Conservation (phyloP, 129 eudicot species). For the Flaveria ramosissima region DNA sequence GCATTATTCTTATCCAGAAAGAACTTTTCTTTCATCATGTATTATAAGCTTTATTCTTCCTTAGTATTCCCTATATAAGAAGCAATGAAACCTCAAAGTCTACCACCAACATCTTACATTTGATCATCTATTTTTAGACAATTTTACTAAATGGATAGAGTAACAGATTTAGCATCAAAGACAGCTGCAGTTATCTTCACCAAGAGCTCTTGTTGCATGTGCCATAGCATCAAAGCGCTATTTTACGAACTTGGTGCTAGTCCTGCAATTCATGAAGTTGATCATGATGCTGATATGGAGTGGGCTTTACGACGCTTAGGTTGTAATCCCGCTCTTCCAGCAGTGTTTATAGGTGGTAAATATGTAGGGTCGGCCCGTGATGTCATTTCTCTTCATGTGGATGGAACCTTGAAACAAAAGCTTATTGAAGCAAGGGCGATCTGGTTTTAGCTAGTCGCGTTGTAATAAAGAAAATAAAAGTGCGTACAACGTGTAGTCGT, state of each 20-base stretch:
- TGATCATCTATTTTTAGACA: background rate
- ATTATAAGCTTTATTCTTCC: background rate
- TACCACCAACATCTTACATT: slow-evolving; percentile 30
- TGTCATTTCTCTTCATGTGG: slow-evolving; percentile 76
- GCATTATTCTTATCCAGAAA: slow-evolving; percentile 47
- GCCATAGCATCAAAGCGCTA: slow-evolving; percentile 84
- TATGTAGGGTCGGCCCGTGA: slow-evolving; percentile 77
- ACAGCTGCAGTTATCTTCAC: slow-evolving; percentile 94
- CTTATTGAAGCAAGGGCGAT: slow-evolving; percentile 80
- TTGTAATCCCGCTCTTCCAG: slow-evolving; percentile 77
- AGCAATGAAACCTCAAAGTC: slow-evolving; percentile 43
- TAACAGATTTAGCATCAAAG: slow-evolving; percentile 77
- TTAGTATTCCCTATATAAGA: slow-evolving; percentile 57
- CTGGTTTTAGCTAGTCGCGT: slow-evolving; percentile 60
- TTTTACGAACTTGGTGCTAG: slow-evolving; percentile 91
- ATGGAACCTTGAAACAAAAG: slow-evolving; percentile 71
- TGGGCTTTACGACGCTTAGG: slow-evolving; percentile 68
- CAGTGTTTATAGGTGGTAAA: slow-evolving; percentile 88
- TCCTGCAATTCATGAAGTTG: slow-evolving; percentile 91
- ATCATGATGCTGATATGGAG: slow-evolving; percentile 77
- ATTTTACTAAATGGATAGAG: slow-evolving; percentile 55
- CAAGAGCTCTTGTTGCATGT: slow-evolving; percentile 94
- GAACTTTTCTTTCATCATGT: slow-evolving; percentile 41
- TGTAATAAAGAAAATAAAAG: slow-evolving; percentile 9
- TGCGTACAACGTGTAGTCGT: slow-evolving; percentile 20